Base-by-base conservation (phyloP, 1,139 yeast species). In the Lodderomyces parapsilosis region DNA sequence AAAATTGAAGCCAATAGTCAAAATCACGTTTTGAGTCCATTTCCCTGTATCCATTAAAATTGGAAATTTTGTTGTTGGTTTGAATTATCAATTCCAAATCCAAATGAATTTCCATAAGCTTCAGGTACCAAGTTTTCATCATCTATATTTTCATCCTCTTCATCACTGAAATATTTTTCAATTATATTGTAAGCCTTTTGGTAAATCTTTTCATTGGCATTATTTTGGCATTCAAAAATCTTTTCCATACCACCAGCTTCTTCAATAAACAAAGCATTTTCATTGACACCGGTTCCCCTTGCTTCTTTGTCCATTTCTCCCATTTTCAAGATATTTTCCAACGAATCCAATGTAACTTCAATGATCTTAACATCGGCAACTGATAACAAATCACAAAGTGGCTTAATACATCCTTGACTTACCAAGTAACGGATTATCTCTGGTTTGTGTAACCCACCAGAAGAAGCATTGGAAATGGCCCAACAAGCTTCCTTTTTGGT, bases 231-330 rank as follows among this genome's bases (percentile, higher is more conserved):
- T 50, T 88, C 91, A 66, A 87, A 86, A 56, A 93, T 93, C 74
- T 88, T 91, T 66, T 93, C 98, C 83, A 91, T 86, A 52, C 99
- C 99, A 56, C 98, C 98, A 38, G 98, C 98, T 66, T 91, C 97
- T 72, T 93, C 99, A 59, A 93, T 86, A 68, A 69, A 89, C 52
- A 90, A 78, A 35, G 98, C 96, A 61, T 90, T 86, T 64, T 87
- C 90, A 67, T 93, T 93, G 54, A 82, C 76, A 41, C 76, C 67
- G 13, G 81, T 64, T 43, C 85, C 87, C 50, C 80, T 78, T 43
- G 84, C 77, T 59, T 90, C 96, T 66, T 83, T 87, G 61, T 90
- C 97, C 67, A 83, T 70, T 63, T 93, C 98, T 55, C 99, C 99
- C 74, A 90, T 86, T 69, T 88, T 87, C 59, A 93, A 76, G 55